phyloP scores from a whole-genome alignment of 2,329 filamentous ascomycete genomes.

The Tolypocladium inflatum region DNA sequence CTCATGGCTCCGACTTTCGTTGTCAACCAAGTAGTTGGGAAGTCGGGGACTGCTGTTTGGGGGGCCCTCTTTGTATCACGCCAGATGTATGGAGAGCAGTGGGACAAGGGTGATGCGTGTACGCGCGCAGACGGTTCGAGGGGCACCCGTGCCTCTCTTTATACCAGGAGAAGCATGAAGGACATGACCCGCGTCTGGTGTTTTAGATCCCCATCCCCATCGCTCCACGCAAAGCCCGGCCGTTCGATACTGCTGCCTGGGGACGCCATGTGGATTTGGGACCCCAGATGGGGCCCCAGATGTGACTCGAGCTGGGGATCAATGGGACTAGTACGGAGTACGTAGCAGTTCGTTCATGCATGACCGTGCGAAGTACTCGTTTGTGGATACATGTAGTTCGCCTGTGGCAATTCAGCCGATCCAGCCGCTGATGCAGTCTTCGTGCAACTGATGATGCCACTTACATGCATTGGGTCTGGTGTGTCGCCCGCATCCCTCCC shows the following conservation, averaged over 20 bases:
- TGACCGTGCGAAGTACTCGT: no score
- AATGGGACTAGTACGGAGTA: no score
- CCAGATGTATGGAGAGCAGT: not conserved
- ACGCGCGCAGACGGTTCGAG: not conserved
- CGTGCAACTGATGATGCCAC: not conserved
- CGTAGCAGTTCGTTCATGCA: no score
- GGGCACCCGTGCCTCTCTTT: not conserved
- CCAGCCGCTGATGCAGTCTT: not conserved
- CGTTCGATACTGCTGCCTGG: not conserved
- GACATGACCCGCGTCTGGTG: not conserved
- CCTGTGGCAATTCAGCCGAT: not conserved
- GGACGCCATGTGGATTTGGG: conserved; percentile 1
- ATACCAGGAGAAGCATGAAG: not conserved
- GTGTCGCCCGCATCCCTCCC: not conserved
- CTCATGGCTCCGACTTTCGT: not conserved
- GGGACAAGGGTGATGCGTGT: not conserved
- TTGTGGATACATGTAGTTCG: not conserved
- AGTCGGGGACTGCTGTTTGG: not conserved
- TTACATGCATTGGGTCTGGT: not conserved
- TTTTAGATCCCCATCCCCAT: not conserved
- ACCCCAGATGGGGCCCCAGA: conserved; percentile 3
- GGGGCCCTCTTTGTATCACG: not conserved
- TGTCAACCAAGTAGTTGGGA: not conserved
- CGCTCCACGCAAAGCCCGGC: not conserved
- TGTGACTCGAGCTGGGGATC: not conserved